These are phyloP conservation scores for Rhamnella rubrinervis DNA, from an alignment of 331 rosid genomes.

Conservation along the genomic window DNA sequence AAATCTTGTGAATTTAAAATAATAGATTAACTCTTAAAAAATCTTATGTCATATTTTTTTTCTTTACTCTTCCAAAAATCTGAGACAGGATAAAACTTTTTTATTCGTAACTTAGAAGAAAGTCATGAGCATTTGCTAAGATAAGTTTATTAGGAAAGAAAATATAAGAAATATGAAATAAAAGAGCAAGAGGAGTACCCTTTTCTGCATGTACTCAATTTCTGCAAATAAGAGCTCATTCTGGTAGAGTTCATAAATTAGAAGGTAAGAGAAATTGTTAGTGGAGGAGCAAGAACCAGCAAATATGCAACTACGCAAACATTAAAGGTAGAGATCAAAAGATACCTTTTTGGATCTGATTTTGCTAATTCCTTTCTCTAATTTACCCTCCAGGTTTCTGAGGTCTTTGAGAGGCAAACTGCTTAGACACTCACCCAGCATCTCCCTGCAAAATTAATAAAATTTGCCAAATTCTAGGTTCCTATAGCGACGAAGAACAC, in stretches of 20 bases:
- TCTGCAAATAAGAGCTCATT: constrained; percentile 90
- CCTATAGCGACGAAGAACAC: neutral
- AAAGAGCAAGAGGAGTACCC: constrained; percentile 43
- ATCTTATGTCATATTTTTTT: too few relatives aligned
- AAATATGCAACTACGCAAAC: neutral
- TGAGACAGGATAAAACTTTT: too few relatives aligned
- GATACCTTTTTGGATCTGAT: constrained; percentile 88
- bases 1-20: too few relatives aligned
- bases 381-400: constrained; percentile 56
- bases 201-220: constrained; percentile 93
- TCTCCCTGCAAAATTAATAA: constrained; percentile 42
- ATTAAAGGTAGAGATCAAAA: constrained; percentile 10
- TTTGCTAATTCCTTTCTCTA: constrained; percentile 79
- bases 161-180: neutral
- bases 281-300: constrained; percentile 1
- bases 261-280: constrained; percentile 2
- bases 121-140: too few relatives aligned
- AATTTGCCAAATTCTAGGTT: neutral
- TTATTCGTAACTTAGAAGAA: too few relatives aligned
- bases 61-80: too few relatives aligned
- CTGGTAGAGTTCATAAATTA: constrained; percentile 35
- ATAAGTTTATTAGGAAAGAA: neutral
- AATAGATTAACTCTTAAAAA: too few relatives aligned
- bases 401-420: constrained; percentile 52
- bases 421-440: constrained; percentile 69